Base-by-base conservation (phyloP, 2,329 filamentous ascomycete genomes). In the Neurospora sp. region DNA sequence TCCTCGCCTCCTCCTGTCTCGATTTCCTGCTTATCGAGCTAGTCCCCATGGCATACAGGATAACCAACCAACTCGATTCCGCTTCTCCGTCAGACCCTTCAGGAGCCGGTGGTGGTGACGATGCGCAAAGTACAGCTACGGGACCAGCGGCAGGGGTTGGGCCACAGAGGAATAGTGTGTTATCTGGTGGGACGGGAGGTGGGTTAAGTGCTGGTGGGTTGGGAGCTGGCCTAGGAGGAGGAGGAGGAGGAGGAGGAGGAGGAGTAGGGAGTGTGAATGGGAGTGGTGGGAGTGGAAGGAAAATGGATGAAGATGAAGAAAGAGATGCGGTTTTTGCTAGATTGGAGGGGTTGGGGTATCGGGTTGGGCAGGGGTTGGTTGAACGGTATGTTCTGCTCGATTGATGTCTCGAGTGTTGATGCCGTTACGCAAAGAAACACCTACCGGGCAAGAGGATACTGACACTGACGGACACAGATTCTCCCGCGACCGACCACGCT, bases 11-110 rank as follows among this genome's bases (percentile, higher is more conserved):
- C 70, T 96, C 95, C 66, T 93, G 92, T 79, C 89, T 99, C 76
- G 96, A 99, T 81, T 91, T 99, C 75, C 88, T 99, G 70, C 88
- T 99, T 75, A 98, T 98, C 78, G 96, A 99, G 83, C 88, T 99
- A 69, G 96, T 99, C 17, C 96, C 96, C 46, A 91, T 98, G 84
- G 92, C 95, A 5, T 93, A 96, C 80, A 89, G 96, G 74, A 86
- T 98, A 72, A 90, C 92, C 28, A 87, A 89, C 77, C 90, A 96
- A 77, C 84, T 93, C 4, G 87, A 89, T 70, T 82, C 81, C 38
- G 78, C 81, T 68, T 80, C 85, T 71, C 67, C 52, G 4, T 62
- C 52, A 4, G 52, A 17, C 15, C 3, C 52, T 8, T 57, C 52
- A 8, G 12, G 66, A 79, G 83, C 70, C 75, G 76, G 62, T 68